Evolutionary conservation across 345 rosid species (phyloP).

Genomic region (Lepidium sativum): DNA sequence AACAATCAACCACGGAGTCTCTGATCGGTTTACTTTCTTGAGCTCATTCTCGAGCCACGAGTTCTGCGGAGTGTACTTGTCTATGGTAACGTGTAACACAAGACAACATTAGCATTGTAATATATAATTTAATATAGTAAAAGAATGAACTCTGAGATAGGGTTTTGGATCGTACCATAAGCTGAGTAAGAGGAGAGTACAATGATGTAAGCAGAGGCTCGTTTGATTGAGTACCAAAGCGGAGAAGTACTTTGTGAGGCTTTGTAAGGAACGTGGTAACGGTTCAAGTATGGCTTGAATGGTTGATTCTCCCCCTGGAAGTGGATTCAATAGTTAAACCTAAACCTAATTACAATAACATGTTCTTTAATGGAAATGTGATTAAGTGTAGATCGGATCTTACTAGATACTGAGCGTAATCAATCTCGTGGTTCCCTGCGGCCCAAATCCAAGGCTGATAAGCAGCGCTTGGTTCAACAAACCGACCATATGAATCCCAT

Average conservation of each 20-base stretch:
- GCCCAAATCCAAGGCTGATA: slow-evolving; percentile 47
- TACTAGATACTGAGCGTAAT: slow-evolving; percentile 28
- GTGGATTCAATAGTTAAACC: neutral
- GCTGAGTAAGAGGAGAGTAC: slow-evolving; percentile 45
- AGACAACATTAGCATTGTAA: neutral
- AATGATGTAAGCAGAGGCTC: slow-evolving; percentile 38
- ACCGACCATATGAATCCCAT: slow-evolving; percentile 47
- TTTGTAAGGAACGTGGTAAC: slow-evolving; percentile 32
- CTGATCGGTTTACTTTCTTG: slow-evolving; percentile 29
- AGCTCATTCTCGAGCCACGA: slow-evolving; percentile 26
- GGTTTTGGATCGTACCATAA: slow-evolving; percentile 23
- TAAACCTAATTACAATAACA: neutral
- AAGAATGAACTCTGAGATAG: neutral
- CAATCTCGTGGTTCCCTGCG: slow-evolving; percentile 45
- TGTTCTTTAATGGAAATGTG: neutral
- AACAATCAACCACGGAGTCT: slow-evolving; percentile 33
- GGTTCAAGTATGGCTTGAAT: slow-evolving; percentile 33
- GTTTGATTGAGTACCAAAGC: slow-evolving; percentile 44
- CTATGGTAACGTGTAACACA: neutral
- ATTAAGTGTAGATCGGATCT: neutral
- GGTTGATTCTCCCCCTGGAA: slow-evolving; percentile 34
- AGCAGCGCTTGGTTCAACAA: slow-evolving; percentile 33
- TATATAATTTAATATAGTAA: neutral
- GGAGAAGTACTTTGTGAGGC: slow-evolving; percentile 38
- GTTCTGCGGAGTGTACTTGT: slow-evolving; percentile 35